A percentile compares a stretch with the other conserved stretches of the same genome.
phyloP scores from a whole-genome alignment of 2,329 filamentous ascomycete species.

The Scedosporium apiospermum region DNA sequence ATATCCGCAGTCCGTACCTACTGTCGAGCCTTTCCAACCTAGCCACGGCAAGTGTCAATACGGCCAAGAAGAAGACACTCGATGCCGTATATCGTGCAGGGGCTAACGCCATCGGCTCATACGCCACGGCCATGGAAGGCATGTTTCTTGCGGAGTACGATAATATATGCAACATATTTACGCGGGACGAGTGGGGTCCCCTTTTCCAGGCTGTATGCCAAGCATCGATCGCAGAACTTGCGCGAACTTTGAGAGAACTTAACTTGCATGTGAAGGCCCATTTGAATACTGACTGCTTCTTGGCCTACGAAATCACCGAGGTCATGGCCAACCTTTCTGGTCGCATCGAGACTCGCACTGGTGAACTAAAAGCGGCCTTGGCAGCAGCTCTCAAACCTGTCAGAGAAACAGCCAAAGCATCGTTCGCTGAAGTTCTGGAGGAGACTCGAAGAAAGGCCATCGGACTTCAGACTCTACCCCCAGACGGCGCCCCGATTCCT shows the following conservation, averaged over 20 bases:
- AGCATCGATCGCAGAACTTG: conserved; percentile 68
- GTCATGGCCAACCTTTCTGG: conserved; percentile 74
- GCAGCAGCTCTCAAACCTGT: conserved; percentile 82
- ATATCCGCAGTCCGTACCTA: conserved; percentile 81
- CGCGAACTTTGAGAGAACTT: conserved; percentile 76
- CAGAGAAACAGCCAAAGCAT: conserved; percentile 82
- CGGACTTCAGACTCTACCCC: conserved; percentile 57
- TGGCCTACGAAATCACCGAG: conserved; percentile 92
- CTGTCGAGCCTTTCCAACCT: conserved; percentile 73
- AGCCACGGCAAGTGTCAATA: conserved; percentile 75
- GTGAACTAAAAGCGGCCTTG: conserved; percentile 74
- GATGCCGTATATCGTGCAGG: conserved; percentile 81
- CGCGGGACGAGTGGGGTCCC: conserved; percentile 71
- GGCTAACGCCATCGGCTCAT: conserved; percentile 84
- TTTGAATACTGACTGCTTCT: conserved; percentile 81
- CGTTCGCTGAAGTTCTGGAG: conserved; percentile 72
- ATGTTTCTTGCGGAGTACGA: conserved; percentile 85
- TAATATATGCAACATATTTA: conserved; percentile 80
- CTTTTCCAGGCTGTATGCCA: conserved; percentile 75
- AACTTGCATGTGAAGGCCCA: conserved; percentile 84
- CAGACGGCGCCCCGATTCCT: conserved; percentile 69
- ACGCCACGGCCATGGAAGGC: conserved; percentile 78
- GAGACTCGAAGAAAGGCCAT: conserved; percentile 66
- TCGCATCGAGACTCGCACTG: conserved; percentile 71
- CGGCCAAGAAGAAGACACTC: conserved; percentile 68